Evolutionary conservation across 2,329 filamentous ascomycete species (phyloP), one percentile per base, ranked within the genome.

Genomic region (Aspergillus sp.): DNA sequence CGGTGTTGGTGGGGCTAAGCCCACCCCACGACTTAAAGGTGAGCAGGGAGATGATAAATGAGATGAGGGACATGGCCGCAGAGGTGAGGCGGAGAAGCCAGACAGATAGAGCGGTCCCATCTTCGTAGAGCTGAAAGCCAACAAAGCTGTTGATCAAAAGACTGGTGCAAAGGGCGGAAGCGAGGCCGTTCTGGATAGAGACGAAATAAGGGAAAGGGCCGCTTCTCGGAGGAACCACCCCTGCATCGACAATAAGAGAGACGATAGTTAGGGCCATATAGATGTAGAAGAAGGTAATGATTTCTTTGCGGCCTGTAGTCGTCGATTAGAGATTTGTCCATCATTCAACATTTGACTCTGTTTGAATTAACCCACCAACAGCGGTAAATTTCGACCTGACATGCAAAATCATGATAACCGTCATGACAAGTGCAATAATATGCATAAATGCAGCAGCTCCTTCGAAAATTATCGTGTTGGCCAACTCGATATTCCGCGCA

Each of bases 381-480:
- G 93, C 93, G 26, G 93, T 98, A 69, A 98, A 98, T 72, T 98
- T 98, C 60, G 88, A 91, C 59, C 93, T 81, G 52, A 98, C 87
- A 68, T 98, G 93, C 54, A 98, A 77, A 52, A 98, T 89, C 93
- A 98, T 98, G 61, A 95, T 85, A 6, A 91, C 86, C 3, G 89
- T 94, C 91, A 98, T 96, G 58, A 83, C 74, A 49, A 98, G 75
- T 9, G 91, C 88, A 48, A 86, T 73, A 56, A 98, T 97, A 69
- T 98, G 93, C 72, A 93, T 87, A 63, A 91, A 89, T 52, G 87
- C 88, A 26, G 89, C 83, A 29, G 90, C 93, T 63, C 84, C 88
- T 71, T 97, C 83, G 67, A 98, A 98, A 63, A 98, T 98, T 72
- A 97, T 91, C 36, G 93, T 98, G 73, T 98, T 98, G 57, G 90